These are phyloP conservation scores for Cupressus sempervirens DNA, from an alignment of 75 land plant genomes.

Conservation along the genomic window DNA sequence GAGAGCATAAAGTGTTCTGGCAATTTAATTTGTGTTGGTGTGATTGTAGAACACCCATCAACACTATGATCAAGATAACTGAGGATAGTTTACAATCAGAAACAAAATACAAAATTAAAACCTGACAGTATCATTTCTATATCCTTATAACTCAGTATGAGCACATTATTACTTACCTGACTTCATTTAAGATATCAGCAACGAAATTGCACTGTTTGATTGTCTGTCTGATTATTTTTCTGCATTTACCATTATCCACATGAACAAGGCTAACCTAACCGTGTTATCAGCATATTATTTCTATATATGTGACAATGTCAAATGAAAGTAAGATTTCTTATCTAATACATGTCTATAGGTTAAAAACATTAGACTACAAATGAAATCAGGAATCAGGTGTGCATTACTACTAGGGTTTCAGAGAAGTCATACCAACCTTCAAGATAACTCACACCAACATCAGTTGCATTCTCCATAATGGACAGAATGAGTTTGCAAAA, in stretches of 20 bases:
- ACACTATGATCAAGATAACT: no score
- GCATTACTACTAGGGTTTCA: background rate
- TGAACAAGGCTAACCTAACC: background rate
- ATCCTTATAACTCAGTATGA: background rate
- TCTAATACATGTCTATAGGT: background rate
- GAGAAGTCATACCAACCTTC: background rate
- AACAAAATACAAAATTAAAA: no score
- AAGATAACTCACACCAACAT: background rate
- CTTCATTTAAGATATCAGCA: background rate
- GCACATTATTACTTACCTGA: background rate
- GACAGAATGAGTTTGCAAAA: background rate
- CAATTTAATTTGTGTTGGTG: no score
- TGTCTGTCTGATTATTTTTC: background rate
- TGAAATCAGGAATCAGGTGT: background rate
- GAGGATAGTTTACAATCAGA: background rate
- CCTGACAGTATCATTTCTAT: background rate
- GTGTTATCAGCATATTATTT: background rate
- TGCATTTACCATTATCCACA: background rate
- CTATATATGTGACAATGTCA: no score
- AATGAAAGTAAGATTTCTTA: background rate
- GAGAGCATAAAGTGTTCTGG: no score
- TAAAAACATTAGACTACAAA: background rate
- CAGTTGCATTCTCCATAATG: background rate
- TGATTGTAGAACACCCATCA: no score
- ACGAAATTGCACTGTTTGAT: background rate